Evolutionary conservation across 352 stramenopile species (phyloP).

Genomic region (Globisporangium spinosum): DNA sequence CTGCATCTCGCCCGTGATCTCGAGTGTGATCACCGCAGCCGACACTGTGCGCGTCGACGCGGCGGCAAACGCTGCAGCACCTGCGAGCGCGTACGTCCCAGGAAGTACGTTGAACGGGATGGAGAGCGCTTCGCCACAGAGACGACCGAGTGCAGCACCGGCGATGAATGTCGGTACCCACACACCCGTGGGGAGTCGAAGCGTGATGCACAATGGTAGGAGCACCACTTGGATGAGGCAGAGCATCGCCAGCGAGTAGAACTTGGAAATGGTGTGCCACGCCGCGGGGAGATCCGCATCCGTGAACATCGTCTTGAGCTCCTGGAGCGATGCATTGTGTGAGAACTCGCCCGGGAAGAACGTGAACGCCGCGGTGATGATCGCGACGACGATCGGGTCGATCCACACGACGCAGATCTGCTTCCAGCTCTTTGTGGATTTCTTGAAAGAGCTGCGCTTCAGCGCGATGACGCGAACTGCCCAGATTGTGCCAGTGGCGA

Average conservation of each 20-base stretch:
- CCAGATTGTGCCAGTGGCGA: slow-evolving; percentile 54
- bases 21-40: slow-evolving; percentile 82
- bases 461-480: slow-evolving; percentile 55
- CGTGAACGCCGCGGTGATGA: slow-evolving; percentile 60
- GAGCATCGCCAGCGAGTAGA: slow-evolving; percentile 52
- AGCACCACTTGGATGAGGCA: slow-evolving; percentile 54
- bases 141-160: slow-evolving; percentile 69
- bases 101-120: slow-evolving; percentile 33
- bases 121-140: slow-evolving; percentile 65
- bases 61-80: slow-evolving; percentile 65
- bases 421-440: slow-evolving; percentile 48
- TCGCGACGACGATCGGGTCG: slow-evolving; percentile 58
- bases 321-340: slow-evolving; percentile 46
- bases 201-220: slow-evolving; percentile 77
- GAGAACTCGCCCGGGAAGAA: slow-evolving; percentile 73
- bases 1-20: slow-evolving; percentile 81
- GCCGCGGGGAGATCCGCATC: slow-evolving; percentile 33
- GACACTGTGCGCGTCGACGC: slow-evolving; percentile 76
- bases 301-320: slow-evolving; percentile 66
- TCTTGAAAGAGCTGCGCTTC: slow-evolving; percentile 29
- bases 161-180: slow-evolving; percentile 86
- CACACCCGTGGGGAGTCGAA: slow-evolving; percentile 78
- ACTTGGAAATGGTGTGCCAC: slow-evolving; percentile 63
- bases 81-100: slow-evolving; percentile 75
- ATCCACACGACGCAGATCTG: slow-evolving; percentile 54